Percentiles rank a stretch among this genome's conserved stretches.
phyloP scores from a whole-genome alignment of 2,329 filamentous ascomycete genomes.

The Ophiostoma montium region DNA sequence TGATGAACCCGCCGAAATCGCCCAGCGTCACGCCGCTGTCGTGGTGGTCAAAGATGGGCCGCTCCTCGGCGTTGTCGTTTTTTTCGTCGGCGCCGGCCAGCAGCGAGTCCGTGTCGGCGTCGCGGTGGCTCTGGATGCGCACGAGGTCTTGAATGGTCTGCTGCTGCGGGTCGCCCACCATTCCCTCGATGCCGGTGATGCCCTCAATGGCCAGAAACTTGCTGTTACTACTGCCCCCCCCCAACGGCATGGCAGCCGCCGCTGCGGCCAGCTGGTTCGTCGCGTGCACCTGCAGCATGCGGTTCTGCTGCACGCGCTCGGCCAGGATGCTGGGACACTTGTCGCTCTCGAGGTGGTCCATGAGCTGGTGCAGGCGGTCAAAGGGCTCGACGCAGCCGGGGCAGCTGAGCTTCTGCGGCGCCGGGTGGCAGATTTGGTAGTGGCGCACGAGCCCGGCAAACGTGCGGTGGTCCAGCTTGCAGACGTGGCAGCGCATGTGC shows the following conservation, averaged over 20 bases:
- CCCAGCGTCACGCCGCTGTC: constrained; percentile 5
- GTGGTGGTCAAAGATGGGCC: constrained; percentile 5
- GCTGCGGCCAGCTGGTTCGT: constrained; percentile 20
- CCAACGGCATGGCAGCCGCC: background rate
- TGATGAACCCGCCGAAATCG: constrained; percentile 12
- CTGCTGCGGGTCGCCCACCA: background rate
- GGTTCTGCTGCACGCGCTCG: constrained; percentile 1
- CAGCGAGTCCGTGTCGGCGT: background rate
- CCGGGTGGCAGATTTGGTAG: constrained; percentile 25
- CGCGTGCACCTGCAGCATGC: constrained; percentile 19
- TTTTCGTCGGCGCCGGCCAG: too few species aligned
- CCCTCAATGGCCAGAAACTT: too few species aligned
- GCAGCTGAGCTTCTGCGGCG: constrained; percentile 28
- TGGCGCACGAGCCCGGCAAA: constrained; percentile 20
- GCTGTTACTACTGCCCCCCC: too few species aligned
- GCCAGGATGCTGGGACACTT: constrained; percentile 24
- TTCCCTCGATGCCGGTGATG: background rate
- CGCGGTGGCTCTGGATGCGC: background rate
- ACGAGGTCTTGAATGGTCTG: background rate
- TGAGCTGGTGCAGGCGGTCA: constrained; percentile 22
- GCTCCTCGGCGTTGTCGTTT: background rate
- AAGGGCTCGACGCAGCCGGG: constrained; percentile 31
- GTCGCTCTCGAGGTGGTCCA: constrained; percentile 31
- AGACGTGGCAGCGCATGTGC: constrained; percentile 25
- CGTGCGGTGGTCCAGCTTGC: constrained; percentile 23